Percentiles rank a stretch among this genome's conserved stretches.
These are phyloP conservation scores for Tilletia caries DNA, from an alignment of 1,284 basidiomycete genomes.

Conservation along the genomic window DNA sequence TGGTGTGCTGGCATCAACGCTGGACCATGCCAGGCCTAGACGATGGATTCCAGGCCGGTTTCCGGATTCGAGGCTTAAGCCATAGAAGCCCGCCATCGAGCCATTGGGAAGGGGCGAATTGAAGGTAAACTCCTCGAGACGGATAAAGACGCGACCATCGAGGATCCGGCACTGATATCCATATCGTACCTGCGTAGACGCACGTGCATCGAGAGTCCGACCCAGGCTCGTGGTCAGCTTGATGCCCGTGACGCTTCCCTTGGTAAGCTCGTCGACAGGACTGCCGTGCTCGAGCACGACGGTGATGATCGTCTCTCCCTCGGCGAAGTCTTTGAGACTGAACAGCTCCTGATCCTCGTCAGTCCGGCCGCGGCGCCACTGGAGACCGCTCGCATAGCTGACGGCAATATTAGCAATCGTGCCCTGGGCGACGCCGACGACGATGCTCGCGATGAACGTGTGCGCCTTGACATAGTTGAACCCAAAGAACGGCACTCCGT, in stretches of 20 bases:
- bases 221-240: slow-evolving; percentile 6
- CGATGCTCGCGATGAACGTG: not conserved
- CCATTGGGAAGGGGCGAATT: not conserved
- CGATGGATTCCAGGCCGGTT: not conserved
- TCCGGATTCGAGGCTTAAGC: not conserved
- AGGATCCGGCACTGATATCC: not conserved
- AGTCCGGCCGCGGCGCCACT: not conserved
- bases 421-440: not conserved
- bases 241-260: not conserved
- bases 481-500: slow-evolving; percentile 15
- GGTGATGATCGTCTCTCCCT: slow-evolving; percentile 10
- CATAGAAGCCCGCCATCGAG: not conserved
- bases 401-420: not conserved
- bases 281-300: not conserved
- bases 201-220: not conserved
- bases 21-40: not conserved
- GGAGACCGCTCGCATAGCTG: slow-evolving; percentile 5
- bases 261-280: not conserved
- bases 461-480: not conserved
- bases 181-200: not conserved
- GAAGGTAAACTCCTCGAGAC: slow-evolving; percentile 2
- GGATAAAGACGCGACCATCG: not conserved
- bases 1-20: no score
- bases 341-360: not conserved
- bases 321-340: not conserved